Conservation (phyloP, 345 rosid species). For the Brassica incana region DNA sequence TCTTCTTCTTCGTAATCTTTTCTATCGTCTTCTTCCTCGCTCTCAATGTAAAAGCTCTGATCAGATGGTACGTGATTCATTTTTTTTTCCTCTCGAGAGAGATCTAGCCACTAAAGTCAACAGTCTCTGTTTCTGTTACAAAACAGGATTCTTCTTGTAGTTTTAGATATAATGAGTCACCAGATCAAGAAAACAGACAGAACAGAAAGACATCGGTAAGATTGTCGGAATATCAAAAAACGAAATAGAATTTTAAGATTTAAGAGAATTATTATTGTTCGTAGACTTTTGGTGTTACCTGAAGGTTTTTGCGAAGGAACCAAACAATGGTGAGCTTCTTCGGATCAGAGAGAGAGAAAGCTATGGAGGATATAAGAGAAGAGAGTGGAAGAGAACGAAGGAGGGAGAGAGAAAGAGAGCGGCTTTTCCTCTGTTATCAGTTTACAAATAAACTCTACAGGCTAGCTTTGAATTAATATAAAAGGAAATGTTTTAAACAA, state of each 20-base stretch:
- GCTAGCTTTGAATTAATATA: background rate
- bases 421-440: constrained; percentile 14
- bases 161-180: background rate
- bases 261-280: background rate
- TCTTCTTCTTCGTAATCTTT: constrained; percentile 46
- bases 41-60: constrained; percentile 81
- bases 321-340: constrained; percentile 22
- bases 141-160: constrained; percentile 1
- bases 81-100: constrained; percentile 23
- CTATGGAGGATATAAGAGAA: constrained; percentile 13
- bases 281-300: constrained; percentile 26
- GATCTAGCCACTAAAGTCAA: constrained; percentile 27
- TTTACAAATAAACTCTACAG: constrained; percentile 1
- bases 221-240: constrained; percentile 22
- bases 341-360: constrained; percentile 8
- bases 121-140: constrained; percentile 18
- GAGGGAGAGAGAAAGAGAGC: constrained; percentile 27
- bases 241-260: background rate
- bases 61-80: constrained; percentile 94
- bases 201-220: background rate
- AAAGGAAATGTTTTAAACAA: background rate
- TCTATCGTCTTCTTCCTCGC: constrained; percentile 79
- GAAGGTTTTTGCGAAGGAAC: background rate
- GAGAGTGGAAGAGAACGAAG: constrained; percentile 31
- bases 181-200: background rate